Percentiles rank a stretch among this genome's conserved stretches.
Conservation (phyloP, 2,329 filamentous ascomycete genomes). For the Penicillium hesseltinei region DNA sequence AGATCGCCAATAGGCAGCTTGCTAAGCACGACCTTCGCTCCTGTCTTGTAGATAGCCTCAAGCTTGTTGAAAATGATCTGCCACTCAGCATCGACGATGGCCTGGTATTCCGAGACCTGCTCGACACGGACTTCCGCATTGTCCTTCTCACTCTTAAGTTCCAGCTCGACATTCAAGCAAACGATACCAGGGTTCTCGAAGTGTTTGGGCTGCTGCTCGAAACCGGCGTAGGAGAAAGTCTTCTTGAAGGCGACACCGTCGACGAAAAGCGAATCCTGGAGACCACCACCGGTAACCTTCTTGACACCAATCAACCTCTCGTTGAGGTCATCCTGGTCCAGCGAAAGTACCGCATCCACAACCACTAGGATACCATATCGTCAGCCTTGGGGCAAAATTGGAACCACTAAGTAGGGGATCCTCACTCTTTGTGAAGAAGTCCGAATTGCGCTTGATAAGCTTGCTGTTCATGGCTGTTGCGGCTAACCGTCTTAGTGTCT, state of each 20-base stretch:
- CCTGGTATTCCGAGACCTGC: constrained; percentile 98
- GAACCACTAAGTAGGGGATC: constrained; percentile 13
- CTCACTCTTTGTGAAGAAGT: constrained; percentile 96
- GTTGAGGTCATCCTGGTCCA: constrained; percentile 96
- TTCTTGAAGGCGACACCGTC: constrained; percentile 99
- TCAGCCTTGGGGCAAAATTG: constrained; percentile 14
- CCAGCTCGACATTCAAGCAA: constrained; percentile 94
- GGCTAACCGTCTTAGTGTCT: constrained; percentile 85
- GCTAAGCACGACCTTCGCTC: constrained; percentile 94
- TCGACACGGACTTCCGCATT: constrained; percentile 98
- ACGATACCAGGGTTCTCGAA: constrained; percentile 95
- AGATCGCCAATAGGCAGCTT: constrained; percentile 97
- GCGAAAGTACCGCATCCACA: constrained; percentile 89
- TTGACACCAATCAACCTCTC: constrained; percentile 98
- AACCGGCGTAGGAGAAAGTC: constrained; percentile 98
- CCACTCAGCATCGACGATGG: constrained; percentile 98
- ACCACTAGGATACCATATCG: constrained; percentile 65
- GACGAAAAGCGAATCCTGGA: constrained; percentile 94
- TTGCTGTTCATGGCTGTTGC: constrained; percentile 99
- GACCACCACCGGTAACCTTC: constrained; percentile 93
- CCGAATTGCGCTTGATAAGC: constrained; percentile 94
- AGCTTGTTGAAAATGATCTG: constrained; percentile 99
- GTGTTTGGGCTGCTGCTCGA: constrained; percentile 97
- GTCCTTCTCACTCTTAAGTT: constrained; percentile 98
- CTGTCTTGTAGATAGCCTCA: constrained; percentile 88